Percentiles rank a stretch among this genome's conserved stretches.
phyloP scores from a whole-genome alignment of 2,329 filamentous ascomycete species.

The Arthrobotrys iridis region DNA sequence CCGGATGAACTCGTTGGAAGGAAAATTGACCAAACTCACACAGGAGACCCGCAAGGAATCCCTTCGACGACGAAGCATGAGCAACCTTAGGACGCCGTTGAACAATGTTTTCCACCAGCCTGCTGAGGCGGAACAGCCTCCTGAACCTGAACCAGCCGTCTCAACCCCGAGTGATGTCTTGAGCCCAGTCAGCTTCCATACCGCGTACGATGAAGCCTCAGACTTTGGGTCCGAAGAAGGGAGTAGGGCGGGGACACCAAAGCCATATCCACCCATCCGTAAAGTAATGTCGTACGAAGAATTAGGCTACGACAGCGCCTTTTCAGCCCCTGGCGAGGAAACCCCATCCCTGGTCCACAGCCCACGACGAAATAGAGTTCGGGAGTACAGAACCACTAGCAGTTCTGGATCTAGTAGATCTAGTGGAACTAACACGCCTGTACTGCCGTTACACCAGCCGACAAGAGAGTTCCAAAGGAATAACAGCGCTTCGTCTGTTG shows the following conservation, averaged over 20 bases:
- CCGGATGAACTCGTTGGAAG: constrained; percentile 48
- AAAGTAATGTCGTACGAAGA: constrained; percentile 55
- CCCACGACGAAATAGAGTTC: constrained; percentile 51
- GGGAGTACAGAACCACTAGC: constrained; percentile 44
- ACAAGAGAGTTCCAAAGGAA: constrained; percentile 45
- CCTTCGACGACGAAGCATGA: constrained; percentile 46
- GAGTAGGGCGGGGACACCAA: constrained; percentile 49
- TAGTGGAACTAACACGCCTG: constrained; percentile 51
- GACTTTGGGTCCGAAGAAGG: constrained; percentile 48
- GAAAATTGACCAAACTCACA: constrained; percentile 43
- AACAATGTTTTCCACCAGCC: constrained; percentile 52
- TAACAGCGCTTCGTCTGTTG: constrained; percentile 50
- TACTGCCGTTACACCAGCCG: constrained; percentile 46
- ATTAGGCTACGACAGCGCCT: constrained; percentile 53
- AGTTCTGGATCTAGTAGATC: constrained; percentile 52
- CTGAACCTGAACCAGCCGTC: constrained; percentile 5
- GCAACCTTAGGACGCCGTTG: constrained; percentile 42
- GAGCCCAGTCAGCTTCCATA: constrained; percentile 42
- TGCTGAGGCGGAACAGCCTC: background rate
- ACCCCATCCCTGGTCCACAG: constrained; percentile 39
- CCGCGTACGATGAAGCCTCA: constrained; percentile 34
- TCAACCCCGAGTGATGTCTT: constrained; percentile 25
- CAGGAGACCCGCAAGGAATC: constrained; percentile 51
- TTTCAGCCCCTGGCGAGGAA: constrained; percentile 50
- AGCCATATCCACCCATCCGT: constrained; percentile 47